Evolutionary conservation across 1,284 basidiomycete species (phyloP), one percentile per base, ranked within the genome.

Genomic region (Microbotryomycetes sp.): DNA sequence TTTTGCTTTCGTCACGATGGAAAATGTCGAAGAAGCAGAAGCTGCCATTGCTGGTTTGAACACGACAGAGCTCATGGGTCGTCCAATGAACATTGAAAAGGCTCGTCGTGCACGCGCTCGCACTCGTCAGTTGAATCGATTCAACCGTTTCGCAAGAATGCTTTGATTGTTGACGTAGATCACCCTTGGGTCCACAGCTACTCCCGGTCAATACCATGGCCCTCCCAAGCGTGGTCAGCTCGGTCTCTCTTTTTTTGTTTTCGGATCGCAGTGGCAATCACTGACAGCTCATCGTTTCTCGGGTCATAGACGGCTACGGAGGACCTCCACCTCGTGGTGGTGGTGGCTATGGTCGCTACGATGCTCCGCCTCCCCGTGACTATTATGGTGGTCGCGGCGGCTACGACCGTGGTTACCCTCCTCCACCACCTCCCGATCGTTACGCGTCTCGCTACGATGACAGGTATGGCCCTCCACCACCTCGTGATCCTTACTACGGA

Each of bases 1-100:
- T 45, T 97, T 98, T 72, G 94, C 91, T 49, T 98, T 98, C 77
- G 94, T 98, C 73, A 97, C 92, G 60, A 93, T 94, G 86, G 89
- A 91, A 75, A 82, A 82, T 42, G 76, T 73, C 48, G 89, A 91
- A 70, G 92, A 96, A 72, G 94, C 93, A 5, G 88, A 93, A 58
- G 87, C 88, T 54, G 91, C 89, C 55, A 86, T 97, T 70, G 83
- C 86, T 32, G 86, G 85, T 9, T 79, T 97, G 69, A 88, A 91
- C 75, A 83, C 84, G 51, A 86, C 86, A 63, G 89, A 92, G 60
- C 77, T 96, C 53, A 85, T 87, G 79, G 94, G 92, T 64, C 92
- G 92, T 78, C 80, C 81, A 36, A 81, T 93, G 58, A 87, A 81
- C 62, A 88, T 97, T 32, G 88, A 93, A 77, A 93, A 89, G 81